Evolutionary conservation across 768 basidiomycete genomes (phyloP).

Genomic region (Trametes cingulata): DNA sequence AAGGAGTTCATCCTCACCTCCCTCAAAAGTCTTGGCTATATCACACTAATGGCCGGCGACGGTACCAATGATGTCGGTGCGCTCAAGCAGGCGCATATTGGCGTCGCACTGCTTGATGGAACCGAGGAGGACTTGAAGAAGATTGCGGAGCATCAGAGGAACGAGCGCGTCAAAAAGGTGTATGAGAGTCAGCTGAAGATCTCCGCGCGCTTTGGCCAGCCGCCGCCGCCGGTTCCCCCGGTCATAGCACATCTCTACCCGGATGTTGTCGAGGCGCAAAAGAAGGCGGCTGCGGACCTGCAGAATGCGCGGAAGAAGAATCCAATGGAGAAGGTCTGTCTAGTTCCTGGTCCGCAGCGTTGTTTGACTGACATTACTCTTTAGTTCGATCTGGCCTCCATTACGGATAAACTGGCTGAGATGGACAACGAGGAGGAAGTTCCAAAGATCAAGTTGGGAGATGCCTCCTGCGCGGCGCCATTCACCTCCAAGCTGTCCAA

Average conservation of each 20-base stretch:
- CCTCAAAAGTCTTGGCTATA: constrained; percentile 85
- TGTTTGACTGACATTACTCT: constrained; percentile 22
- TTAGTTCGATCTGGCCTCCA: constrained; percentile 75
- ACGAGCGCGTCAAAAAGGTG: constrained; percentile 92
- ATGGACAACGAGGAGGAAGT: constrained; percentile 95
- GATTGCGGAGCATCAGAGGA: constrained; percentile 89
- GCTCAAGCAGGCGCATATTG: constrained; percentile 96
- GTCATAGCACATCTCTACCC: constrained; percentile 88
- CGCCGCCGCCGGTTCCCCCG: constrained; percentile 90
- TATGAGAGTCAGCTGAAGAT: constrained; percentile 95
- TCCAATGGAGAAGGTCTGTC: constrained; percentile 84
- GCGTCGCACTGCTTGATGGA: constrained; percentile 90
- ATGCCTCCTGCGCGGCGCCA: constrained; percentile 97
- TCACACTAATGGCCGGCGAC: constrained; percentile 97
- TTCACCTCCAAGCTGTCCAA: constrained; percentile 99
- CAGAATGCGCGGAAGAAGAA: constrained; percentile 73
- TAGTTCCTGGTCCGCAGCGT: neutral
- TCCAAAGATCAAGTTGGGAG: constrained; percentile 99
- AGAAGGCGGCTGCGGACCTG: constrained; percentile 69
- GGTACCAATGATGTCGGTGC: constrained; percentile 99
- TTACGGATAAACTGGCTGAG: constrained; percentile 84
- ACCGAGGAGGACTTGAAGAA: constrained; percentile 89
- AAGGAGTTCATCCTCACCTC: constrained; percentile 95
- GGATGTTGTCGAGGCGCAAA: constrained; percentile 87
- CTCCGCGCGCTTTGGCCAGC: constrained; percentile 85